Evolutionary conservation across 441 rosid species (phyloP).

Genomic region (Erodium trifolium): DNA sequence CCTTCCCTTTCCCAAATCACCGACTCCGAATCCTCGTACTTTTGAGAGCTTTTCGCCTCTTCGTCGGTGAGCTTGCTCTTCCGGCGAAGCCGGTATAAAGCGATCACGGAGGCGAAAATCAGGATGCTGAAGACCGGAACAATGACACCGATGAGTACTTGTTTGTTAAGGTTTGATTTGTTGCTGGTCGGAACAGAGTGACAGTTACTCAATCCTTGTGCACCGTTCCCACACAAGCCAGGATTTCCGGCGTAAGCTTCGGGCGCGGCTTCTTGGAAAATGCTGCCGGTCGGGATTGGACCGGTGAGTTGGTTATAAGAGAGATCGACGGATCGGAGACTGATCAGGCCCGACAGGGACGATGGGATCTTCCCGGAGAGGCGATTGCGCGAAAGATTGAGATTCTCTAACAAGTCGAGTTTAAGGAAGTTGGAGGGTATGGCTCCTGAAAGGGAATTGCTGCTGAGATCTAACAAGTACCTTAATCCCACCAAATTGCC

Average conservation of each 20-base stretch:
- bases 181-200: not conserved
- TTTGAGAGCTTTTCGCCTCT: conserved; percentile 20
- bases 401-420: conserved; percentile 36
- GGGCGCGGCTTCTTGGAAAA: conserved; percentile 36
- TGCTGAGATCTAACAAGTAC: conserved; percentile 46
- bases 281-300: conserved; percentile 31
- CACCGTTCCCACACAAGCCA: conserved; percentile 47
- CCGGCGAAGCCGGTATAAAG: not conserved
- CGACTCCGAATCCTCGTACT: conserved; percentile 22
- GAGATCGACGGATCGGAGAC: conserved; percentile 43
- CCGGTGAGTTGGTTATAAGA: conserved; percentile 51
- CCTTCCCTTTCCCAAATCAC: conserved; percentile 53
- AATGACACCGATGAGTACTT: conserved; percentile 30
- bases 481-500: conserved; percentile 36
- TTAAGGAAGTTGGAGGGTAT: conserved; percentile 38
- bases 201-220: conserved; percentile 35
- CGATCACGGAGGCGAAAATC: not conserved
- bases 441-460: conserved; percentile 46
- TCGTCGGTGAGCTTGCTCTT: conserved; percentile 25
- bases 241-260: conserved; percentile 37
- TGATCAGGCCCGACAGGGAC: conserved; percentile 35
- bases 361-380: conserved; percentile 50
- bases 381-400: conserved; percentile 47
- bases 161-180: conserved; percentile 23
- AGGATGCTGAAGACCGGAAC: conserved; percentile 34